These are phyloP conservation scores for Moesziomyces sp. DNA, from an alignment of 1,284 basidiomycete genomes.

Conservation along the genomic window DNA sequence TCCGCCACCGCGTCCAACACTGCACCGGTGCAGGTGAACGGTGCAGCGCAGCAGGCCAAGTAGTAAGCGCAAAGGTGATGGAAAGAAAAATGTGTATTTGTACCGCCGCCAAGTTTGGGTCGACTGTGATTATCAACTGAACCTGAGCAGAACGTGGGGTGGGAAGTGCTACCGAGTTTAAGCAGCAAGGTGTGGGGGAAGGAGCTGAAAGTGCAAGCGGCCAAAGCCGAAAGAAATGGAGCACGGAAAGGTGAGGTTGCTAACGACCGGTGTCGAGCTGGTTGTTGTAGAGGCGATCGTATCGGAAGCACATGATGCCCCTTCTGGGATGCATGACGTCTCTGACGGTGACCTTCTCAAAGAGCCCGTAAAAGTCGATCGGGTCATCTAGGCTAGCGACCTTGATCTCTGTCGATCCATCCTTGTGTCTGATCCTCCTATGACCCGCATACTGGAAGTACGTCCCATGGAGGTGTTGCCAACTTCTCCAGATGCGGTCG, in stretches of 20 bases:
- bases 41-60: no score
- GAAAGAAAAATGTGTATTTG: neutral
- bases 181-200: no score
- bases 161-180: no score
- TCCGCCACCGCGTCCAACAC: neutral
- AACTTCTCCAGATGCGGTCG: slow-evolving; percentile 30
- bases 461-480: slow-evolving; percentile 4
- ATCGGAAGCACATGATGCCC: slow-evolving; percentile 40
- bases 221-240: no score
- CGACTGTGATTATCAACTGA: no score
- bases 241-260: neutral
- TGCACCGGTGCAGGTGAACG: no score
- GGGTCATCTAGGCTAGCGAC: slow-evolving; percentile 13
- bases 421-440: neutral
- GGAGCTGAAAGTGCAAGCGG: no score
- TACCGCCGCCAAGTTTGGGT: neutral
- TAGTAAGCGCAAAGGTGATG: no score
- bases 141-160: no score
- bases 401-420: slow-evolving; percentile 1
- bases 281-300: slow-evolving; percentile 18
- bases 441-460: slow-evolving; percentile 25
- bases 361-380: slow-evolving; percentile 32
- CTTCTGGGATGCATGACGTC: slow-evolving; percentile 44
- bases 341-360: slow-evolving; percentile 27
- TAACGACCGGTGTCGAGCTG: neutral